phyloP scores from a whole-genome alignment of 2,329 filamentous ascomycete genomes.

The Sphaerulina vaccinii region DNA sequence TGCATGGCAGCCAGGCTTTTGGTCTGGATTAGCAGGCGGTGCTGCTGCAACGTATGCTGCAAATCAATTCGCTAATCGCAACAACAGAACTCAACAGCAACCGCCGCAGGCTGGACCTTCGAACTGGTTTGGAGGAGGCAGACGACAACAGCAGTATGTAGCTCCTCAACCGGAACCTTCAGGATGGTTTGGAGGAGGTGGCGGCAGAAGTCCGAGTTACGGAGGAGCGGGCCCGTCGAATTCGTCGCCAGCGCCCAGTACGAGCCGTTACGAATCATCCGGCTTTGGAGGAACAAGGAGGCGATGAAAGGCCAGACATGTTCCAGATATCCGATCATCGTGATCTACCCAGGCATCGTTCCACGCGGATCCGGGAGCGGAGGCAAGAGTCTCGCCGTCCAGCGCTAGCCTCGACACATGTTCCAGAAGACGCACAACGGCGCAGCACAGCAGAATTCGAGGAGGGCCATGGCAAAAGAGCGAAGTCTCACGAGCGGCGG shows the following conservation, averaged over 20 bases:
- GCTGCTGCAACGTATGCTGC: constrained; percentile 50
- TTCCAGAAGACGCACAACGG: no score
- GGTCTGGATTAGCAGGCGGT: constrained; percentile 66
- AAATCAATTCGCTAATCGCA: constrained; percentile 20
- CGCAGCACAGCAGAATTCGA: no score
- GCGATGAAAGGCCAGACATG: no score
- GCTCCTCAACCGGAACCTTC: constrained; percentile 9
- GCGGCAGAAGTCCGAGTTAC: constrained; percentile 20
- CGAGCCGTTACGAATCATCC: constrained; percentile 36
- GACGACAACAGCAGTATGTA: neutral
- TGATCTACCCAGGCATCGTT: no score
- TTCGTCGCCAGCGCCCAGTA: constrained; percentile 28
- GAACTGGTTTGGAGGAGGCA: constrained; percentile 29
- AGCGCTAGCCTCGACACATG: no score
- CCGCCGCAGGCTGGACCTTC: constrained; percentile 38
- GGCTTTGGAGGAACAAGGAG: constrained; percentile 37
- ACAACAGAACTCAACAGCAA: constrained; percentile 27
- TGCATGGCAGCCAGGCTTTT: constrained; percentile 72
- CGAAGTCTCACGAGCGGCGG: no score
- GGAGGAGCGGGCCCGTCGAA: constrained; percentile 19
- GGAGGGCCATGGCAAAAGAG: no score
- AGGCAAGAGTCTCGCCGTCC: no score
- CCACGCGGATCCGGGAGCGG: no score
- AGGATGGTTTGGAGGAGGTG: constrained; percentile 22
- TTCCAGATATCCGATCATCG: no score